These are phyloP conservation scores for Hemileccinum impolitum DNA, from an alignment of 768 basidiomycete genomes.

Conservation along the genomic window DNA sequence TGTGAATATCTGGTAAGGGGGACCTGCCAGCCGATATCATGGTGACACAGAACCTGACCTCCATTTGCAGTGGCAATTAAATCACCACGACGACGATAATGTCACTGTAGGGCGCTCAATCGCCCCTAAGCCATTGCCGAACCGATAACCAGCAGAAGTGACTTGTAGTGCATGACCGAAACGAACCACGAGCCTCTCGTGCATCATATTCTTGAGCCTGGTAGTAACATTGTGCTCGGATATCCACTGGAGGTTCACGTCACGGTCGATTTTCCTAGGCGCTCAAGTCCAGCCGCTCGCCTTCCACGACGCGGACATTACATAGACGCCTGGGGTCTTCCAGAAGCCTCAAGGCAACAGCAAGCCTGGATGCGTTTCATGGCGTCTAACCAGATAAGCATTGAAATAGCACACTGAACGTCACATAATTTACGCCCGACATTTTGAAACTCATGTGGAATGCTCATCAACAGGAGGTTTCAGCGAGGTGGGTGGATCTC, in stretches of 20 bases:
- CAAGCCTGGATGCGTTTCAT: neutral
- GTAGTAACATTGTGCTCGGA: too few relatives aligned
- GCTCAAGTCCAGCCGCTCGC: neutral
- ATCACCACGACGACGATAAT: neutral
- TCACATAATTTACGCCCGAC: constrained; percentile 11
- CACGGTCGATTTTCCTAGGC: too few relatives aligned
- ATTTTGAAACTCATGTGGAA: neutral
- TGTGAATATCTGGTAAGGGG: constrained; percentile 4
- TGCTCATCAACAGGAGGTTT: constrained; percentile 3
- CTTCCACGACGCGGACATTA: neutral
- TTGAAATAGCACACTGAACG: neutral
- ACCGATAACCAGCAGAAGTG: too few relatives aligned
- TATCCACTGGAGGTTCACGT: too few relatives aligned
- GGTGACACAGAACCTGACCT: neutral
- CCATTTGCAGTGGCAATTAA: neutral
- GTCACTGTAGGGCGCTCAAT: too few relatives aligned
- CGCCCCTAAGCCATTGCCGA: too few relatives aligned
- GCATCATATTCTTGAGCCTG: too few relatives aligned
- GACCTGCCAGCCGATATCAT: neutral
- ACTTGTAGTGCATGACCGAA: too few relatives aligned
- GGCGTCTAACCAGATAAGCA: neutral
- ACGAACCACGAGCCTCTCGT: too few relatives aligned
- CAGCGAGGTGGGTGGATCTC: neutral
- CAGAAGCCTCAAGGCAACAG: constrained; percentile 5
- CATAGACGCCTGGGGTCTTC: neutral